A percentile compares a stretch with the other conserved stretches of the same genome.
Evolutionary conservation across 2,329 filamentous ascomycete species (phyloP).

Genomic region (Pestalotiopsis sp.): DNA sequence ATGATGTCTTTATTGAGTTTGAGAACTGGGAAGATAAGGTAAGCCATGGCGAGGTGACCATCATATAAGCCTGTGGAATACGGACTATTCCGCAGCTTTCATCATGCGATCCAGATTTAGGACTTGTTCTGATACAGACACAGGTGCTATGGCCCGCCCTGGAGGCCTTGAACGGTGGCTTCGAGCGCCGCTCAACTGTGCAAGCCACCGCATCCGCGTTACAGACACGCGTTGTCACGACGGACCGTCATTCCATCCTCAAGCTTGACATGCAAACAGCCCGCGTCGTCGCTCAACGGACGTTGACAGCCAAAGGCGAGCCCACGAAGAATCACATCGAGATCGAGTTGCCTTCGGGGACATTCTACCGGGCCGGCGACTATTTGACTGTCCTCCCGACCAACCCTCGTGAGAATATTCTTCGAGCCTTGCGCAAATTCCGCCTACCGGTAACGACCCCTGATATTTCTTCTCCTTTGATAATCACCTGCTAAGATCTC

Average conservation of each 20-base stretch:
- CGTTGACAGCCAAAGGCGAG: slow-evolving; percentile 52
- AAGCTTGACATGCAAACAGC: slow-evolving; percentile 63
- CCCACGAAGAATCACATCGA: slow-evolving; percentile 67
- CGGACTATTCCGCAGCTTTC: background rate
- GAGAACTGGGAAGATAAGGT: slow-evolving; percentile 59
- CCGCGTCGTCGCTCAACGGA: slow-evolving; percentile 54
- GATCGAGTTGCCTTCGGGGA: slow-evolving; percentile 66
- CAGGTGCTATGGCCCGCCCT: slow-evolving; percentile 1
- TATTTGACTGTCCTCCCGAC: slow-evolving; percentile 76
- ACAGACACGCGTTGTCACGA: background rate
- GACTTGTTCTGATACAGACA: background rate
- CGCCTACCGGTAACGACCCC: slow-evolving; percentile 47
- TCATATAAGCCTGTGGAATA: background rate
- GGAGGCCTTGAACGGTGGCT: too few species aligned
- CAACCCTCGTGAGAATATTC: slow-evolving; percentile 65
- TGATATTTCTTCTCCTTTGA: background rate
- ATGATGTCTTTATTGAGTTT: slow-evolving; percentile 59
- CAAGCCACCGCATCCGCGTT: slow-evolving; percentile 27
- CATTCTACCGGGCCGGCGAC: slow-evolving; percentile 73
- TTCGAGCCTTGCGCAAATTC: slow-evolving; percentile 67
- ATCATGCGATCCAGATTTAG: background rate
- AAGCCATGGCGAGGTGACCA: background rate
- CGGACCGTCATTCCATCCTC: slow-evolving; percentile 50
- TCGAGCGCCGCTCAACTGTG: slow-evolving; percentile 42
- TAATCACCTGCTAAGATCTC: background rate